phyloP scores from a whole-genome alignment of 768 basidiomycete genomes.

The Lactarius deliciosus region DNA sequence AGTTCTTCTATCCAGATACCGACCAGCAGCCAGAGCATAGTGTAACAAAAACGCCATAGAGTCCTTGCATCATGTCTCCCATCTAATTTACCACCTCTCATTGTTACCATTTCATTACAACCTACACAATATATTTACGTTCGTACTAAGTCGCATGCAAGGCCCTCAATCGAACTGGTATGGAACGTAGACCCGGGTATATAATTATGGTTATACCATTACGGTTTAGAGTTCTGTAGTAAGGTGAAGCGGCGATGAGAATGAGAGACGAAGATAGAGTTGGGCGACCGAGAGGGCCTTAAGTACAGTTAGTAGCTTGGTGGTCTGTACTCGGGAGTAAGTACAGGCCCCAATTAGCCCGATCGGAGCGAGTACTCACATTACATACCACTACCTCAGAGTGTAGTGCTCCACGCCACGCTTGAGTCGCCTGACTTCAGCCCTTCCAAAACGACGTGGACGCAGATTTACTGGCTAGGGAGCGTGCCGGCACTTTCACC shows the following conservation, averaged over 20 bases:
- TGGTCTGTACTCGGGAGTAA: background rate
- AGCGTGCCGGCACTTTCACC: slow-evolving; percentile 26
- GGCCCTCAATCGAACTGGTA: background rate
- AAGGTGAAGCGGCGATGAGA: background rate
- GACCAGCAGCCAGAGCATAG: slow-evolving; percentile 6
- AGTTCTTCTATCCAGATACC: slow-evolving; percentile 52
- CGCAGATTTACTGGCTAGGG: slow-evolving; percentile 11
- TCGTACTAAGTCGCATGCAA: background rate
- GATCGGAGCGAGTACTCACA: background rate
- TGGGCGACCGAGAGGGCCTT: background rate
- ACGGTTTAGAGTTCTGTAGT: background rate
- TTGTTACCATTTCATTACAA: background rate
- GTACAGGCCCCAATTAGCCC: background rate
- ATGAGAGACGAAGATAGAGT: background rate
- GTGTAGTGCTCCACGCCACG: background rate
- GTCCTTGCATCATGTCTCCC: background rate
- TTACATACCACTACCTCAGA: background rate
- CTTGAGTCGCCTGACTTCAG: background rate
- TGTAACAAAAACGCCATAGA: slow-evolving; percentile 7
- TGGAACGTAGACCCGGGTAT: background rate
- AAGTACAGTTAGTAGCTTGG: background rate
- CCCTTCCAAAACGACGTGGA: slow-evolving; percentile 15
- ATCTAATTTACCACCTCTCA: slow-evolving; percentile 8
- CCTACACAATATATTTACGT: slow-evolving; percentile 2
- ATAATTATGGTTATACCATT: background rate